Evolutionary conservation across 805 yeast species (phyloP).

Genomic region (Isabelozyma rhagii): DNA sequence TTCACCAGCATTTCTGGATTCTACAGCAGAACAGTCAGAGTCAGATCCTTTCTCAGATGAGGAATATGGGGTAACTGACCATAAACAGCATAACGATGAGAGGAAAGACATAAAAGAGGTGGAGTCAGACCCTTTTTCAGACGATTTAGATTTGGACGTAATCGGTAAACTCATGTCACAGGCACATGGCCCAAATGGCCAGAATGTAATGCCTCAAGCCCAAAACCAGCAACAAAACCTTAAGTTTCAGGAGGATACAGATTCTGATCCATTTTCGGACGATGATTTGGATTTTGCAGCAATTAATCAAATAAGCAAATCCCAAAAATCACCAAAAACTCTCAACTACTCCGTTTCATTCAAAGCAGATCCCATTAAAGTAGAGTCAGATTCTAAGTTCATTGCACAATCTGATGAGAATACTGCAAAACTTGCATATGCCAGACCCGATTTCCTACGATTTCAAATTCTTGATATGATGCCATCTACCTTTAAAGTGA

Average conservation of each 20-base stretch:
- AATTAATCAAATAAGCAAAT: background rate
- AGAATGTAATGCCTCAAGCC: too few species aligned
- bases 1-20: background rate
- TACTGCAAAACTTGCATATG: slow-evolving; percentile 35
- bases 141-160: background rate
- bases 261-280: slow-evolving; percentile 10
- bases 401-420: background rate
- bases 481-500: slow-evolving; percentile 24
- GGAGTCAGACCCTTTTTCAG: background rate
- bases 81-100: background rate
- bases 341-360: background rate
- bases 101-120: background rate
- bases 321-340: background rate
- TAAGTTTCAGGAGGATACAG: background rate
- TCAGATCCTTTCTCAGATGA: background rate
- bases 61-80: background rate
- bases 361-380: background rate
- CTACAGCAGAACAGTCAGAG: background rate
- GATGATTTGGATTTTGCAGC: slow-evolving; percentile 10
- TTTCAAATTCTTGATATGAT: slow-evolving; percentile 40
- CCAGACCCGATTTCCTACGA: slow-evolving; percentile 45
- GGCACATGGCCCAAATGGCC: background rate
- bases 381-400: background rate
- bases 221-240: too few species aligned
- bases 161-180: background rate